These are phyloP conservation scores for Nepenthes mirabilis DNA, from an alignment of 148 eudicot genomes.

Conservation along the genomic window DNA sequence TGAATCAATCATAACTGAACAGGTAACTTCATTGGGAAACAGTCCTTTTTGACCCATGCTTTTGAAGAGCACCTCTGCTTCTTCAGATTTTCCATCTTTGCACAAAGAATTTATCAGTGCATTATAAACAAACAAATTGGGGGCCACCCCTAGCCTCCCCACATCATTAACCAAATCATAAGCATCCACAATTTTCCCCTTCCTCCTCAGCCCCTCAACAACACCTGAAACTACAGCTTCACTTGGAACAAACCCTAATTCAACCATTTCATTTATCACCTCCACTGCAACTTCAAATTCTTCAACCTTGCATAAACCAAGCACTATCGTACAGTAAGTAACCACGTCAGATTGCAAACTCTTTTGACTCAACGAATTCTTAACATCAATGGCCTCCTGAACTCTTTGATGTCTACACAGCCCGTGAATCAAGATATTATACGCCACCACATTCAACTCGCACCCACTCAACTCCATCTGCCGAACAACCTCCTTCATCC, in stretches of 20 bases:
- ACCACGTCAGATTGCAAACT: slow-evolving; percentile 58
- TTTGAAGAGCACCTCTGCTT: slow-evolving; percentile 36
- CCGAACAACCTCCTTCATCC: slow-evolving; percentile 31
- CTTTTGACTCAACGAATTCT: slow-evolving; percentile 28
- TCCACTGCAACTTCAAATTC: slow-evolving; percentile 31
- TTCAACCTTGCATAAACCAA: slow-evolving; percentile 48
- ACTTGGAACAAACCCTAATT: slow-evolving; percentile 47
- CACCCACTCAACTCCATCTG: slow-evolving; percentile 40
- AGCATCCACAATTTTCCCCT: slow-evolving; percentile 35
- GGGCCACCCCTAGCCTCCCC: slow-evolving; percentile 30
- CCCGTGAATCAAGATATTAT: slow-evolving; percentile 69
- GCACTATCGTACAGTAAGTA: slow-evolving; percentile 58
- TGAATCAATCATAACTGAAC: slow-evolving; percentile 44
- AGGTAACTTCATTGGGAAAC: slow-evolving; percentile 53
- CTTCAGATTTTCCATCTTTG: slow-evolving; percentile 46
- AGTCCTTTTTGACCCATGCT: slow-evolving; percentile 46
- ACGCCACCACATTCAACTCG: slow-evolving; percentile 39
- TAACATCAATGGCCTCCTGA: slow-evolving; percentile 54
- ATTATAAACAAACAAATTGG: slow-evolving; percentile 56
- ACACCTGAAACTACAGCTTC: slow-evolving; percentile 53
- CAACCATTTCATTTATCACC: slow-evolving; percentile 53
- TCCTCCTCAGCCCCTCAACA: slow-evolving; percentile 70
- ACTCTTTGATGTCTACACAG: slow-evolving; percentile 49
- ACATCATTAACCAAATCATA: slow-evolving; percentile 35
- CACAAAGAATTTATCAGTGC: slow-evolving; percentile 55